These are phyloP conservation scores for Austropuccinia psidii DNA, from an alignment of 1,284 basidiomycete species.

Conservation along the genomic window DNA sequence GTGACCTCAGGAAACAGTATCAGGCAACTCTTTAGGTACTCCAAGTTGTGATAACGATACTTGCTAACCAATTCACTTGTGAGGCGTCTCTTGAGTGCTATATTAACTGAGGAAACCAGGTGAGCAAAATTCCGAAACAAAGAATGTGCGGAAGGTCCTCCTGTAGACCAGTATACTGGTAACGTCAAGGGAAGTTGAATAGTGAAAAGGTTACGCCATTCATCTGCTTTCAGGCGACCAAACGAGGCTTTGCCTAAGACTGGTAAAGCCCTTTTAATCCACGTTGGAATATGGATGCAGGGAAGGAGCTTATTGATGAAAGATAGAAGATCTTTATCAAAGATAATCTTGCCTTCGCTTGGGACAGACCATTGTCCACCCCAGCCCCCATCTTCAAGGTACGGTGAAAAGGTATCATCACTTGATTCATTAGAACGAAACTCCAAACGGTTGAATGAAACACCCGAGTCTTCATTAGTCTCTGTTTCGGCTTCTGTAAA, in stretches of 20 bases:
- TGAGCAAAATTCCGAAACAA: constrained; percentile 24
- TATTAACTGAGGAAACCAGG: constrained; percentile 17
- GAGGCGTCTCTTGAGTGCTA: constrained; percentile 16
- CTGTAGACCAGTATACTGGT: constrained; percentile 4
- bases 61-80: not conserved
- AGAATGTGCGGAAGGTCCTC: not conserved
- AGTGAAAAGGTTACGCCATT: constrained; percentile 36
- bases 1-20: constrained; percentile 5
- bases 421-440: not conserved
- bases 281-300: not conserved
- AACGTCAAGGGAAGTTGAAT: constrained; percentile 26
- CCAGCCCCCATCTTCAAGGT: constrained; percentile 9
- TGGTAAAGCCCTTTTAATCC: constrained; percentile 21
- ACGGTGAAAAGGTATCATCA: not conserved
- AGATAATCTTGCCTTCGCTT: constrained; percentile 6
- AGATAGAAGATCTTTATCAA: not conserved
- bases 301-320: constrained; percentile 2
- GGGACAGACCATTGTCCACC: constrained; percentile 6
- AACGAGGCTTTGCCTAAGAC: constrained; percentile 26
- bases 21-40: constrained; percentile 10
- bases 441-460: not conserved
- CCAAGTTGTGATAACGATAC: constrained; percentile 4
- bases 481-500: not conserved
- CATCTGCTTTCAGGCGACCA: constrained; percentile 38
- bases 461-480: not conserved